Base-by-base conservation (phyloP, 345 rosid genomes). In the Heritiera fomes region DNA sequence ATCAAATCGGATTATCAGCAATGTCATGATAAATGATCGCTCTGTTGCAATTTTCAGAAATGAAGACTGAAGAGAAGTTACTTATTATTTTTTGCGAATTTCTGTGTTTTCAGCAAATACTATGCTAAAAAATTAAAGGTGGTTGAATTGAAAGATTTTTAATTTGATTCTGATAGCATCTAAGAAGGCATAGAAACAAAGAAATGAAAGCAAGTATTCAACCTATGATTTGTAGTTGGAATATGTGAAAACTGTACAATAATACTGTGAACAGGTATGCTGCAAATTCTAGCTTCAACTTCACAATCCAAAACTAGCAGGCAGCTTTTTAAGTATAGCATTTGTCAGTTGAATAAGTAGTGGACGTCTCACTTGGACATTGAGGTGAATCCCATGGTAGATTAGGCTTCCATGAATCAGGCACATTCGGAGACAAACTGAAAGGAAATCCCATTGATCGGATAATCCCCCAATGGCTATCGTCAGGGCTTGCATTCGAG, bases 381-480 rank as follows among this genome's bases (percentile, higher is more conserved):
- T 80, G 78, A 11, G 87, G 87, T 63, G 89, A 87, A 79, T 88
- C 96, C 91, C 90, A 86, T 56, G 82, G 79, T 71, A 82, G 66
- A 80, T 65, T 77, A 18, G 85, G 75, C 68, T 83, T 84, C 89
- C 87, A 86, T 28, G 81, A 64, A 49, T 83, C 88, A 2, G 83
- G 59, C 23, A 72, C 34, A 60, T 67, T 72, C 7, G 83, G 43
- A 5, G 88, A 84, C 87, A 88, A 82, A 59, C 83, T 90, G 86
- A 88, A 88, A 17, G 95, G 95, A 46, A 91, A 88, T n/a, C 87
- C 87, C 4, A 87, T 83, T 0, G 91, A 73, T 43, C 84, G 55
- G 2, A 78, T 71, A 0, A 6, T 76, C 8, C 84, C 85, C 90
- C 86, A 85, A 67, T 77, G 83, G 71, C 28, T 76, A 45, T 52